These are phyloP conservation scores for Colletotrichum caudatum DNA, from an alignment of 2,329 filamentous ascomycete genomes.

Conservation along the genomic window DNA sequence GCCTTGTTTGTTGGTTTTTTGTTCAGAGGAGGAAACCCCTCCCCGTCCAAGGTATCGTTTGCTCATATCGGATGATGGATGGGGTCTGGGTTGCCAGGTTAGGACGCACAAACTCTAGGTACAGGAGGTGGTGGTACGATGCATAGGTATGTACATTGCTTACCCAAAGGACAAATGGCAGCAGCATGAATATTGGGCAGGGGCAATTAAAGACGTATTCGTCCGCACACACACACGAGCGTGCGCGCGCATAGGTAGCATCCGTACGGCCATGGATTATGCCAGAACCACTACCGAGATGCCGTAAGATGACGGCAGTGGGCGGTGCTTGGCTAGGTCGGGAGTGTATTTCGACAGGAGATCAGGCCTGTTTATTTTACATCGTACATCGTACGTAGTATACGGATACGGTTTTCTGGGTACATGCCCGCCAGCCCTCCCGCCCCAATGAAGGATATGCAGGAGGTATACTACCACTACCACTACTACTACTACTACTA, in stretches of 20 bases:
- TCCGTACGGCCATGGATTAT: background rate
- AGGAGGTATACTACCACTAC: background rate
- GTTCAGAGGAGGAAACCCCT: background rate
- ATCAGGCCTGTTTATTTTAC: background rate
- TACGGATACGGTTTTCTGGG: background rate
- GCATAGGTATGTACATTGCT: background rate
- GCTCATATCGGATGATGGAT: slow-evolving; percentile 36
- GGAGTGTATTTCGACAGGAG: background rate
- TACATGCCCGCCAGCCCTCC: background rate
- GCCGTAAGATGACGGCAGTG: background rate
- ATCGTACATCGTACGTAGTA: no score
- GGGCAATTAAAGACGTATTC: background rate
- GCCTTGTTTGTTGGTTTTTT: slow-evolving; percentile 10
- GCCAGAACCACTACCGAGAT: slow-evolving; percentile 1
- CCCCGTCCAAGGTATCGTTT: slow-evolving; percentile 27
- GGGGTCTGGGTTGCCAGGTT: slow-evolving; percentile 27
- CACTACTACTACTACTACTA: no score
- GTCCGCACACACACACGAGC: background rate
- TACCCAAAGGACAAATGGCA: background rate
- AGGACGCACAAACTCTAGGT: slow-evolving; percentile 33
- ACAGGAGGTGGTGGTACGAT: no score
- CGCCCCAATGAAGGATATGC: background rate
- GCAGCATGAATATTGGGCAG: background rate
- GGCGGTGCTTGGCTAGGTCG: background rate
- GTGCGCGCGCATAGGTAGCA: background rate